Evolutionary conservation across 2,329 filamentous ascomycete genomes (phyloP).

Genomic region (Achaetomium macrosporum): DNA sequence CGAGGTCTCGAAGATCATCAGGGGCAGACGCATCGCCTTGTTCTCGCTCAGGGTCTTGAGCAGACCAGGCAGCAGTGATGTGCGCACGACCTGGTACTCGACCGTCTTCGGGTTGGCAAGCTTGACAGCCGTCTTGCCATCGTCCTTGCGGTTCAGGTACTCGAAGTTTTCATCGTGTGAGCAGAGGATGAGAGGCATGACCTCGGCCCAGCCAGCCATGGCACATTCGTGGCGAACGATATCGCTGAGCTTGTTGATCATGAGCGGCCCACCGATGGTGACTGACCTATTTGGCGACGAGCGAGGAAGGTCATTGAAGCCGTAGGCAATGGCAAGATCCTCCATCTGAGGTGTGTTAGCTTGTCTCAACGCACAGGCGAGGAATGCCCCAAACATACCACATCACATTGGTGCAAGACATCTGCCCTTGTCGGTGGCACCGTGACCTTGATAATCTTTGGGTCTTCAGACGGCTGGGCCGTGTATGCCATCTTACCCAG

Average conservation of each 20-base stretch:
- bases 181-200: slow-evolving; percentile 92
- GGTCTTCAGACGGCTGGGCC: slow-evolving; percentile 67
- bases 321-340: slow-evolving; percentile 92
- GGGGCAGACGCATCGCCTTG: slow-evolving; percentile 78
- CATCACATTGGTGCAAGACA: slow-evolving; percentile 91
- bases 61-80: slow-evolving; percentile 76
- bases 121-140: slow-evolving; percentile 74
- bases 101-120: slow-evolving; percentile 89
- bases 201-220: slow-evolving; percentile 94
- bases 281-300: slow-evolving; percentile 80
- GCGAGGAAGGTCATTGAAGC: slow-evolving; percentile 91
- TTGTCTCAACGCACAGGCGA: background rate
- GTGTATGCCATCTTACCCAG: slow-evolving; percentile 83
- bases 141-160: slow-evolving; percentile 86
- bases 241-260: slow-evolving; percentile 90
- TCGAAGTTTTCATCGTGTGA: slow-evolving; percentile 97
- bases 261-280: slow-evolving; percentile 78
- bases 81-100: slow-evolving; percentile 91
- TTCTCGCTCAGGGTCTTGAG: slow-evolving; percentile 94
- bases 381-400: slow-evolving; percentile 35
- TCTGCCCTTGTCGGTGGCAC: slow-evolving; percentile 89
- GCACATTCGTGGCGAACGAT: slow-evolving; percentile 85
- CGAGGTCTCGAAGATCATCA: slow-evolving; percentile 87
- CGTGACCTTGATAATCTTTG: slow-evolving; percentile 68
- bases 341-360: slow-evolving; percentile 60